A percentile compares a stretch with the other conserved stretches of the same genome.
phyloP scores from a whole-genome alignment of 2,329 filamentous ascomycete species.

The Blumeria graminis region DNA sequence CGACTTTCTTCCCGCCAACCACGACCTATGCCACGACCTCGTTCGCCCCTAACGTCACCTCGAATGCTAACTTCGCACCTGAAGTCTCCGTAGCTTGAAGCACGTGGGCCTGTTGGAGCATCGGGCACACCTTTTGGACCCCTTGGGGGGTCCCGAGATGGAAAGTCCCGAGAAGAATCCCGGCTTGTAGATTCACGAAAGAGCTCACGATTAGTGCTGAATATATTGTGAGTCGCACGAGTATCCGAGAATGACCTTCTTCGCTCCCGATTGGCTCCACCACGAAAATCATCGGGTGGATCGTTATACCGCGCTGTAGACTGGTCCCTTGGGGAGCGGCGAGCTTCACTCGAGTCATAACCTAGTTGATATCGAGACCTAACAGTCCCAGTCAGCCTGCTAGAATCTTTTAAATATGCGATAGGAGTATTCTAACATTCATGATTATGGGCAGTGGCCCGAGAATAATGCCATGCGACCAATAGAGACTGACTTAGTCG shows the following conservation, averaged over 20 bases:
- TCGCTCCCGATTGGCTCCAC: slow-evolving; percentile 11
- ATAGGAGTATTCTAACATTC: slow-evolving; percentile 10
- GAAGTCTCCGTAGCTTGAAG: slow-evolving; percentile 34
- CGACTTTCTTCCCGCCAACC: slow-evolving; percentile 33
- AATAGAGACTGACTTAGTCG: background rate
- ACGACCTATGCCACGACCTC: slow-evolving; percentile 20
- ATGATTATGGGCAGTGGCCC: slow-evolving; percentile 13
- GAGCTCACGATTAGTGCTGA: slow-evolving; percentile 32
- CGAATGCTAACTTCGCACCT: slow-evolving; percentile 22
- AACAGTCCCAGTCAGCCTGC: background rate
- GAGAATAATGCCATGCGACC: slow-evolving; percentile 1
- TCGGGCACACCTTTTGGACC: slow-evolving; percentile 55
- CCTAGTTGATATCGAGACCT: slow-evolving; percentile 16
- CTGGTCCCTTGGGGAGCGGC: slow-evolving; percentile 18
- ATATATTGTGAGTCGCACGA: slow-evolving; percentile 23
- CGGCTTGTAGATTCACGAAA: slow-evolving; percentile 24
- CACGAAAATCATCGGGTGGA: slow-evolving; percentile 12
- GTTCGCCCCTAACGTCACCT: slow-evolving; percentile 27
- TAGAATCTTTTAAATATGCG: slow-evolving; percentile 4
- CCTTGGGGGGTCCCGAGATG: slow-evolving; percentile 28
- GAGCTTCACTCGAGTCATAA: slow-evolving; percentile 18
- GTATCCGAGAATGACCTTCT: slow-evolving; percentile 12
- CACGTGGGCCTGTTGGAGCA: slow-evolving; percentile 39
- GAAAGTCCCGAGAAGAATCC: slow-evolving; percentile 13
- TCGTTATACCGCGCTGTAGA: slow-evolving; percentile 17